These are phyloP conservation scores for Sordariomycetes sp. DNA, from an alignment of 2,329 filamentous ascomycete species.

Conservation along the genomic window DNA sequence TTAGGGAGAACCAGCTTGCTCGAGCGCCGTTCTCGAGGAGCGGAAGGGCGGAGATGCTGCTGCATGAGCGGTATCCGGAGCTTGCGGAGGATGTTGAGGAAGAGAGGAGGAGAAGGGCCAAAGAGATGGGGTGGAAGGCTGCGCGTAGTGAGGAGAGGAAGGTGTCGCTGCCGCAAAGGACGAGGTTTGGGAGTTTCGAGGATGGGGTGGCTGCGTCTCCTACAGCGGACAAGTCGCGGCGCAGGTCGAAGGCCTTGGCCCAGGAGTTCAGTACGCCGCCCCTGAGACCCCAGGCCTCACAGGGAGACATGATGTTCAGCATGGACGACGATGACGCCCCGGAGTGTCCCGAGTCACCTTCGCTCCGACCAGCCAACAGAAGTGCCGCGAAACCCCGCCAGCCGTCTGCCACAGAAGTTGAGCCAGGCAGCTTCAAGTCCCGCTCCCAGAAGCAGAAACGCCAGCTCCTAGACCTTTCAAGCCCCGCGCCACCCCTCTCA, in stretches of 20 bases:
- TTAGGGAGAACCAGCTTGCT: slow-evolving; percentile 70
- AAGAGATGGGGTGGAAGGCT: slow-evolving; percentile 59
- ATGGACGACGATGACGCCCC: slow-evolving; percentile 76
- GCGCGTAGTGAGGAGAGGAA: slow-evolving; percentile 50
- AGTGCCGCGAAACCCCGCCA: neutral
- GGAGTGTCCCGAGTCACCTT: neutral
- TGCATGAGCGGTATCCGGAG: slow-evolving; percentile 52
- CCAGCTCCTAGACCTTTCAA: neutral
- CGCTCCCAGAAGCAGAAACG: neutral
- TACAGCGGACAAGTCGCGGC: slow-evolving; percentile 28
- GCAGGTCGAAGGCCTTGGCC: slow-evolving; percentile 28
- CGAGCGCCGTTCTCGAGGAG: slow-evolving; percentile 67
- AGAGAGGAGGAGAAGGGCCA: slow-evolving; percentile 56
- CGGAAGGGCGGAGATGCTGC: slow-evolving; percentile 51
- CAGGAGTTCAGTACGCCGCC: slow-evolving; percentile 52
- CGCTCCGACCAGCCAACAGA: neutral
- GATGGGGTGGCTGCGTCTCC: slow-evolving; percentile 32
- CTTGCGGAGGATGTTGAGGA: slow-evolving; percentile 54
- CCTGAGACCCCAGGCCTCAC: slow-evolving; percentile 54
- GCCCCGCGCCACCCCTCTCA: neutral
- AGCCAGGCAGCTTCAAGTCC: neutral
- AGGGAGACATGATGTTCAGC: slow-evolving; percentile 73
- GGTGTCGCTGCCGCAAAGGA: slow-evolving; percentile 44
- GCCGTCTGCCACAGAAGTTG: neutral
- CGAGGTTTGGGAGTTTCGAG: slow-evolving; percentile 50